Evolutionary conservation across 202 grass and related monocot species (phyloP), one percentile per base, ranked within the genome.

Genomic region (Dendrocalamus latiflorus): DNA sequence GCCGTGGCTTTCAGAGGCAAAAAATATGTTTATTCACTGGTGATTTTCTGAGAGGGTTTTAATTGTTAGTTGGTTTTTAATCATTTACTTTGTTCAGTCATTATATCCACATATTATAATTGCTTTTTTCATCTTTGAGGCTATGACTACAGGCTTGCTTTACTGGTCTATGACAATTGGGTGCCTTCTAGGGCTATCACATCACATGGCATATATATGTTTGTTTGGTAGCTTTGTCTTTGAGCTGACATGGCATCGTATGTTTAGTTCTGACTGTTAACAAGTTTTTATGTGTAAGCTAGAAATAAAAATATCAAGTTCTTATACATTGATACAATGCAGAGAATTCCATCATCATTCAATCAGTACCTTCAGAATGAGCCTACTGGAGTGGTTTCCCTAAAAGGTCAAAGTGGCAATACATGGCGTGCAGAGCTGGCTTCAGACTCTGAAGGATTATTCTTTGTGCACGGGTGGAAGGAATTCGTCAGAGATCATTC

Each of bases 281-380:
- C 25, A 62, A 42, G n/a, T 26, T 74, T 6, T 33, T 56, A 30
- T 48, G 5, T 72, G 37, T 38, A 64, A 60, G 33, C 21, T 24
- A 41, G n/a, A 72, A 16, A 69, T n/a, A n/a, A n/a, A 64, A 70
- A 24, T 82, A 34, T 61, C 18, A 68, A 6, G 13, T 43, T 60
- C 58, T 77, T 82, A 11, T 87, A 12, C 36, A 82, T 76, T 72
- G 64, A 44, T 68, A 16, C 28, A 68, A 2, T 91, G 88, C 28
- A 98, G 95, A 91, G 72, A 86, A 95, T 98, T n/a, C 95, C 95
- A 24, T 37, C 80, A 20, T 50, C 85, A 18, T 98, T 98, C 86
- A 16, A 70, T 30, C 60, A 72, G n/a, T 72, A 91, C 65, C 83
- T 98, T 57, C 68, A 84, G 68, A 86, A 68, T 26, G 72, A 81